Conservation (phyloP, 2,329 filamentous ascomycete species). For the Phaeoacremonium minimum region DNA sequence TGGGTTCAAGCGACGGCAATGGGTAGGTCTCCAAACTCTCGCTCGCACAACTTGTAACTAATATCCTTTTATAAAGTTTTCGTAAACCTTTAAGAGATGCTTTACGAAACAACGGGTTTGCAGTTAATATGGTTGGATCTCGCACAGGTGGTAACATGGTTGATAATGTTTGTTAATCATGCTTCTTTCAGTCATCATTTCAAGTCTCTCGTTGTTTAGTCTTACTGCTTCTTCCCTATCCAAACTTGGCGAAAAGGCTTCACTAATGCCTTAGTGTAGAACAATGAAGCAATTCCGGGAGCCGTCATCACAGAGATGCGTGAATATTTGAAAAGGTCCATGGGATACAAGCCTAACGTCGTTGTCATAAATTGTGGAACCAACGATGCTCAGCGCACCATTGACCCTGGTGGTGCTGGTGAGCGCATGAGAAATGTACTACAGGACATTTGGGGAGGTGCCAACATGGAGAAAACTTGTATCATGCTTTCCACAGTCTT, state of each 20-base stretch:
- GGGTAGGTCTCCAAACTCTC: not conserved
- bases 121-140: slow-evolving; percentile 20
- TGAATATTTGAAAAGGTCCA: not conserved
- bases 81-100: slow-evolving; percentile 15
- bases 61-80: too few species aligned
- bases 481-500: slow-evolving; percentile 28
- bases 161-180: slow-evolving; percentile 15
- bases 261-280: not conserved
- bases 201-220: too few species aligned
- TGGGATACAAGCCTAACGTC: slow-evolving; percentile 13
- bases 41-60: too few species aligned
- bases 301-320: slow-evolving; percentile 10
- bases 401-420: slow-evolving; percentile 14
- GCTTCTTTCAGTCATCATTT: not conserved
- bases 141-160: slow-evolving; percentile 12
- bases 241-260: too few species aligned
- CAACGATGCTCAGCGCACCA: slow-evolving; percentile 17
- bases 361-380: slow-evolving; percentile 24
- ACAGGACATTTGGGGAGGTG: slow-evolving; percentile 14
- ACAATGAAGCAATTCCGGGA: slow-evolving; percentile 5
- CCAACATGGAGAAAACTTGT: slow-evolving; percentile 14
- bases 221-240: too few species aligned
- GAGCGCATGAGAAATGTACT: slow-evolving; percentile 19
- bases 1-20: not conserved
- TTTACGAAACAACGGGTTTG: slow-evolving; percentile 13